Conservation (phyloP, 176 grass and related monocot genomes). For the Juncus effusus region DNA sequence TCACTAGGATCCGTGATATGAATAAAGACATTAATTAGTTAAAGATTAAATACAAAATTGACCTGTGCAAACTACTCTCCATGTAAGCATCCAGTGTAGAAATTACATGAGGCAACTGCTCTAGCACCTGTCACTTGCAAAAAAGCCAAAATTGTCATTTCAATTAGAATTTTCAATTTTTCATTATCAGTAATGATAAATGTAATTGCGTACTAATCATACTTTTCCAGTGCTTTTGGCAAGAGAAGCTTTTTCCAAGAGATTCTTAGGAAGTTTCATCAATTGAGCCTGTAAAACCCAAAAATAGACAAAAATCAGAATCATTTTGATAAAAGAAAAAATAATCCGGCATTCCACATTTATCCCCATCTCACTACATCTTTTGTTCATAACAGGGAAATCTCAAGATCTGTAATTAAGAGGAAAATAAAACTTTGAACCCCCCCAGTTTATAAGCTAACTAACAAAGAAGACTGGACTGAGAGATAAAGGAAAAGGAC, state of each 20-base stretch:
- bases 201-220: slow-evolving; percentile 14
- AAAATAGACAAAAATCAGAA: neutral
- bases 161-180: neutral
- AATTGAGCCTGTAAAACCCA: slow-evolving; percentile 45
- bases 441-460: no score
- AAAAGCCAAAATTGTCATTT: neutral
- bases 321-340: slow-evolving; percentile 1
- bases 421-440: no score
- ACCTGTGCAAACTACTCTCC: slow-evolving; percentile 86
- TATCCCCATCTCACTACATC: neutral
- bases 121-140: slow-evolving; percentile 23
- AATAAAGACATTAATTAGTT: no score
- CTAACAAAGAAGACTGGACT: no score
- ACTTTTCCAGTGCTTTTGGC: slow-evolving; percentile 76
- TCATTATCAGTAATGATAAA: neutral
- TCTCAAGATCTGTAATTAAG: no score
- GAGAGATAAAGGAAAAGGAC: neutral
- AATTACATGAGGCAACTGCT: slow-evolving; percentile 74
- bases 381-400: no score
- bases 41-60: slow-evolving; percentile 7
- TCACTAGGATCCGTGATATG: neutral
- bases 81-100: slow-evolving; percentile 88
- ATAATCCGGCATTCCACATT: neutral
- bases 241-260: slow-evolving; percentile 64
- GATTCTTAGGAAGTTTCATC: slow-evolving; percentile 73